A percentile compares a stretch with the other conserved stretches of the same genome.
Conservation (phyloP, 176 grass and related monocot species). For the Oryza glumipatula region DNA sequence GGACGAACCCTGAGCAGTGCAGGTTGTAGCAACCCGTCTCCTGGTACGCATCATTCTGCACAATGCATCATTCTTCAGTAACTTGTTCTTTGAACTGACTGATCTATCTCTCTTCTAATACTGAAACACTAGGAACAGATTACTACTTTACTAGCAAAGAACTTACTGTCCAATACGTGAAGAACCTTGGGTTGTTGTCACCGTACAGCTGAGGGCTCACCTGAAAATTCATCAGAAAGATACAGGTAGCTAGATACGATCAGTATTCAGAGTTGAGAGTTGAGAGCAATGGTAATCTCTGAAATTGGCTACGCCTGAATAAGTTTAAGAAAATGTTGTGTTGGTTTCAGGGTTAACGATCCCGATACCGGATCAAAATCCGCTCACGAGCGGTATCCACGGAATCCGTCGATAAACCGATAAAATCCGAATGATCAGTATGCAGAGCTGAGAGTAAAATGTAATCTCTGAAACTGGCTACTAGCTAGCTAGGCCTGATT, state of each 20-base stretch:
- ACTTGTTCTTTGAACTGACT: no score
- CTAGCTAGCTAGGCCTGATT: no score
- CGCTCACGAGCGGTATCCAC: no score
- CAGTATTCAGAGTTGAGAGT: not conserved
- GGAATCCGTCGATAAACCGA: no score
- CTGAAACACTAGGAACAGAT: no score
- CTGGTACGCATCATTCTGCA: constrained; percentile 84
- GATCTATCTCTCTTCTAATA: no score
- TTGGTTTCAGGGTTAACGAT: no score
- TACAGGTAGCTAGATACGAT: not conserved
- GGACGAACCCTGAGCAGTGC: constrained; percentile 82
- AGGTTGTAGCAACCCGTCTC: constrained; percentile 95
- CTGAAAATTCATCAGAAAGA: constrained; percentile 38
- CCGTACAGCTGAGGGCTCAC: constrained; percentile 92
- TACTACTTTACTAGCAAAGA: no score
- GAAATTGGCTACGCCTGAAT: not conserved
- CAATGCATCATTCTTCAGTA: no score
- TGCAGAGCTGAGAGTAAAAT: not conserved
- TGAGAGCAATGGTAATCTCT: not conserved
- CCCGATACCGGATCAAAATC: no score
- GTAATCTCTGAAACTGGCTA: not conserved
- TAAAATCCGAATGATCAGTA: not conserved
- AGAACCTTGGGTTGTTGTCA: constrained; percentile 80
- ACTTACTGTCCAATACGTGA: constrained; percentile 97
- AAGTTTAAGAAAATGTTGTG: no score